Percentiles rank a stretch among this genome's conserved stretches.
These are phyloP conservation scores for Naganishia kalamii DNA, from an alignment of 768 basidiomycete species.

Conservation along the genomic window DNA sequence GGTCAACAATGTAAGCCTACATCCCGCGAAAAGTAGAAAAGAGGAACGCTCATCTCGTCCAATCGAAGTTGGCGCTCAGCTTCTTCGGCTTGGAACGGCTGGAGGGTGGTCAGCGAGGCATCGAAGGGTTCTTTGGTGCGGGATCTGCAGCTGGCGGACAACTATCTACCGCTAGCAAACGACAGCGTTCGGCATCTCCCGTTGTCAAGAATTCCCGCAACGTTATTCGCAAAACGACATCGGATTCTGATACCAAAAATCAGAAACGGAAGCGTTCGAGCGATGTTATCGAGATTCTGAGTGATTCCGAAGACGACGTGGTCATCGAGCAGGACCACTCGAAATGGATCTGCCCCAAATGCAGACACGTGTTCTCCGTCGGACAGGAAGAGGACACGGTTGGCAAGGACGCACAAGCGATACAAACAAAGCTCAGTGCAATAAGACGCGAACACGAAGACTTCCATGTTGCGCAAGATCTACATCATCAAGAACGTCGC, in stretches of 20 bases:
- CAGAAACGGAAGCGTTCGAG: constrained; percentile 23
- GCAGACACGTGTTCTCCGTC: constrained; percentile 49
- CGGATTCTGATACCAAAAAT: constrained; percentile 28
- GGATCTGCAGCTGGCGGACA: constrained; percentile 26
- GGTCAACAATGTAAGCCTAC: constrained; percentile 58
- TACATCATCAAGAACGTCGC: constrained; percentile 52
- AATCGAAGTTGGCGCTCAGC: constrained; percentile 35
- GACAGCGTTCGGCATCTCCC: neutral
- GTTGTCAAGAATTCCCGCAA: neutral
- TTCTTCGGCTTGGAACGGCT: constrained; percentile 40
- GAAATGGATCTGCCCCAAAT: constrained; percentile 41
- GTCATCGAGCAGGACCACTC: neutral
- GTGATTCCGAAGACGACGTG: constrained; percentile 40
- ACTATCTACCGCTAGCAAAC: constrained; percentile 22
- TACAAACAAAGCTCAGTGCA: constrained; percentile 24
- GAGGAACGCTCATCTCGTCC: neutral
- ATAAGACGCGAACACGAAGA: constrained; percentile 68
- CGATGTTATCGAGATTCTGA: constrained; percentile 44
- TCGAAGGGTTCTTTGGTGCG: constrained; percentile 73
- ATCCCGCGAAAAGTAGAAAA: no score
- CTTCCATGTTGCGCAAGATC: constrained; percentile 77
- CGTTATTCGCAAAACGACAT: neutral
- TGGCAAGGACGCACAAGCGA: constrained; percentile 7
- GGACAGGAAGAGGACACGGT: constrained; percentile 2
- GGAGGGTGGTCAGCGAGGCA: constrained; percentile 67